Base-by-base conservation (phyloP, 108 stramenopile genomes). In the Nitzschia palea region DNA sequence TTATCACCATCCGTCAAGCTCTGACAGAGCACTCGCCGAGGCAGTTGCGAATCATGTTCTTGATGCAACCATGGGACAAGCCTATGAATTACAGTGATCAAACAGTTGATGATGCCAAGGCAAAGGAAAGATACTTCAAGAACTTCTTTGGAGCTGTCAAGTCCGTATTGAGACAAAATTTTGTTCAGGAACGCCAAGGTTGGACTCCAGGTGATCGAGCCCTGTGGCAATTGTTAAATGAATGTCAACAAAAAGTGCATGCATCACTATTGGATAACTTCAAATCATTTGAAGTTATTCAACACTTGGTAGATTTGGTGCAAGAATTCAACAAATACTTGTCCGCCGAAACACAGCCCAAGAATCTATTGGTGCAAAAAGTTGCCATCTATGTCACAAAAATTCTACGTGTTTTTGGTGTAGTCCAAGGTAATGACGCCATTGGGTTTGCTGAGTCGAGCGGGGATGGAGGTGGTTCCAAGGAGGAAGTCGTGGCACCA, bases 61-160 rank as follows among this genome's bases (percentile, higher is more conserved):
- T 98, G 44, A 67, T 96, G 80, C 95, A 97, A 62, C 85, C 81
- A 59, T 99, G 90, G 85, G 88, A 98, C 74, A 83, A 83, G 37
- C 96, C 94, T 9, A 97, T 99, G 97, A 89, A 96, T 60, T 99
- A 98, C 59, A 81, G 88, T 10, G 96, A 97, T 62, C 80, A 97
- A 48, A 97, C 95, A n/a, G 96, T 98, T 73, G 82, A 84, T 59
- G 85, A 95, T 71, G 97, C 96, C n/a, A 77, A 87, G 31, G 80
- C 74, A n/a, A 91, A 80, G 59, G 99, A 99, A 70, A 82, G 80
- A 28, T 80, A 77, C 2, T 97, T 98, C 79, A 82, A 77, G 64
- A 83, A 88, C 55, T 98, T 97, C 70, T 98, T 99, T 77, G 87
- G 85, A 31, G 81, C 96, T 43, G 95, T 94, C 43, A 94, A 97